Evolutionary conservation across 2,329 filamentous ascomycete species (phyloP).

Genomic region (Penicillium sp.): DNA sequence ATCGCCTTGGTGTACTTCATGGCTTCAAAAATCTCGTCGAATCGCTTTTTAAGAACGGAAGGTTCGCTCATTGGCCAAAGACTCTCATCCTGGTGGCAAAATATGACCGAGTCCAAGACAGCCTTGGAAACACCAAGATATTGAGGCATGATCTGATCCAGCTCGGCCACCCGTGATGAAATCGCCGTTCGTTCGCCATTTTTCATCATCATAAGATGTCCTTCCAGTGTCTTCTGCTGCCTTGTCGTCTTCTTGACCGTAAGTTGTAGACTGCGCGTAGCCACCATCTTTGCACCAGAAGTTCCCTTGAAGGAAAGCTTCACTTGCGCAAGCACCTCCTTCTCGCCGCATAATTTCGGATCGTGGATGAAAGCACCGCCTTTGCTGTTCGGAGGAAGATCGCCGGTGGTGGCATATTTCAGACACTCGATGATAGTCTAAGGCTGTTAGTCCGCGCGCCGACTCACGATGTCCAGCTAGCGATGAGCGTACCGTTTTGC

Average conservation of each 20-base stretch:
- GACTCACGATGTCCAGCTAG: not conserved
- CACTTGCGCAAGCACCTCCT: conserved; percentile 86
- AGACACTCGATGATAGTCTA: conserved; percentile 96
- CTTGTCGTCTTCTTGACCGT: conserved; percentile 79
- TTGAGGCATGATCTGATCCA: conserved; percentile 81
- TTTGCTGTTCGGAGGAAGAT: conserved; percentile 85
- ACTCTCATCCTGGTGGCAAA: conserved; percentile 98
- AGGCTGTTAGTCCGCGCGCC: conserved; percentile 4
- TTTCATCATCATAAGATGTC: conserved; percentile 71
- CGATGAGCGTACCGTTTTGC: conserved; percentile 73
- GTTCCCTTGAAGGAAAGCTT: conserved; percentile 84
- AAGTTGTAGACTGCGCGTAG: conserved; percentile 80
- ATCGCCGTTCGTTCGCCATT: conserved; percentile 77
- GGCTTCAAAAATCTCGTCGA: conserved; percentile 97
- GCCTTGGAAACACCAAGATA: conserved; percentile 87
- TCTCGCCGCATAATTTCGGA: conserved; percentile 82
- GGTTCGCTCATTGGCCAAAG: conserved; percentile 96
- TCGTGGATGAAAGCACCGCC: conserved; percentile 95
- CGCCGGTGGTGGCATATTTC: conserved; percentile 95
- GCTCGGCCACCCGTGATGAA: conserved; percentile 76
- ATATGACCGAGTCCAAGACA: conserved; percentile 91
- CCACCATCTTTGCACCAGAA: conserved; percentile 75
- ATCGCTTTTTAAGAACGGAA: conserved; percentile 80
- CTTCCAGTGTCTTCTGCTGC: conserved; percentile 81
- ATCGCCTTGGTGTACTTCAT: conserved; percentile 97